Evolutionary conservation across 23 red algal species (phyloP), one percentile per base, ranked within the genome.

Genomic region (Rhodosorus marinus): DNA sequence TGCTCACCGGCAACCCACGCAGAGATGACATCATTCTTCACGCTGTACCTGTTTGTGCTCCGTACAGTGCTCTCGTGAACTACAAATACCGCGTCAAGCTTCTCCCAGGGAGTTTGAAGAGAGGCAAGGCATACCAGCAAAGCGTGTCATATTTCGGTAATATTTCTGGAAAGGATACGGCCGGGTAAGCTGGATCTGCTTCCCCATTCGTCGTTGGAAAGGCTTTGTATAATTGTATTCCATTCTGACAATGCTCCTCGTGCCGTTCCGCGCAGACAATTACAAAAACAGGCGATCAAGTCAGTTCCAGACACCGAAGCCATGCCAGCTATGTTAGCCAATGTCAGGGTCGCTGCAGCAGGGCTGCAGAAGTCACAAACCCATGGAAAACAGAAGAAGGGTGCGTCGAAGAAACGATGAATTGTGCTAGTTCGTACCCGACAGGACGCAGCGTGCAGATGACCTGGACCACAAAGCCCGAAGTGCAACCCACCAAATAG

Each of bases 51-150:
- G 67, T 98, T 1, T 85, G 80, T 59, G 90, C 90, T 20, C 90
- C 90, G 8, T 85, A 80, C 41, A 33, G 47, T n/a, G 66, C 90
- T 2, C 31, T 98, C 20, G 31, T 74, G 20, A 55, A 64, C 26
- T 98, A 70, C 41, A 48, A 69, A 57, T 98, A 98, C 67, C 62
- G 68, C 34, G 77, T 81, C 9, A 98, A 98, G 70, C 49, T 98
- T 20, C 66, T 98, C 45, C 90, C 90, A 8, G 90, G 90, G 5
- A 69, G 58, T 6, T 50, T 71, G 36, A 98, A 83, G 43, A 72
- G 78, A 20, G 90, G 90, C 49, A 84, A 85, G 41, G 90, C 71
- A 28, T 75, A 66, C 41, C 63, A 82, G 17, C 38, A 43, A 31
- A 59, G 24, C 15, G 21, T 31, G 6, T 59, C 5, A 36, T 17